Percentiles rank a stretch among this genome's conserved stretches.
These are phyloP conservation scores for Malassezia restricta DNA, from an alignment of 1,284 basidiomycete species.

Conservation along the genomic window DNA sequence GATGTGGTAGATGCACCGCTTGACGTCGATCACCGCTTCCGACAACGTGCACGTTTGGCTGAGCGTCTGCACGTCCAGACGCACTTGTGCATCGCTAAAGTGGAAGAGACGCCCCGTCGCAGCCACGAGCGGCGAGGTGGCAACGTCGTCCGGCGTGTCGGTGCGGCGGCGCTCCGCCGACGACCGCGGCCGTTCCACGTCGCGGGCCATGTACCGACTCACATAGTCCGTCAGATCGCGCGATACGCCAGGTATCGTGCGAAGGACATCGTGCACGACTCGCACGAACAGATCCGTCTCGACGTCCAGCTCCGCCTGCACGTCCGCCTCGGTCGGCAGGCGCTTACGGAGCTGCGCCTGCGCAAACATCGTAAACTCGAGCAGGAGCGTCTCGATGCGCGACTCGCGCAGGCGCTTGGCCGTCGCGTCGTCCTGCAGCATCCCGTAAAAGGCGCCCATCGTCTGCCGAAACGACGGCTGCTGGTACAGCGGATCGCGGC, in stretches of 20 bases:
- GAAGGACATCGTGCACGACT: slow-evolving; percentile 67
- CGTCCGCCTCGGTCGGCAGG: slow-evolving; percentile 58
- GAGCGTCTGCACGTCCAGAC: slow-evolving; percentile 63
- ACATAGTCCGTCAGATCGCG: slow-evolving; percentile 67
- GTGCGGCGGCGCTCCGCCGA: background rate
- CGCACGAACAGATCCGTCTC: slow-evolving; percentile 78
- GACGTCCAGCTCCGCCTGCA: slow-evolving; percentile 82
- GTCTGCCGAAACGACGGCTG: slow-evolving; percentile 34
- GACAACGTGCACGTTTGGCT: slow-evolving; percentile 60
- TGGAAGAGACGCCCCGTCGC: slow-evolving; percentile 65
- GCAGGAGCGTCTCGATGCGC: slow-evolving; percentile 86
- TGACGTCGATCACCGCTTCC: slow-evolving; percentile 38
- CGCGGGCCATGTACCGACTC: slow-evolving; percentile 48
- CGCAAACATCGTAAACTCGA: slow-evolving; percentile 80
- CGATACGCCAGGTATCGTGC: slow-evolving; percentile 48
- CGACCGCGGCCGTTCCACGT: background rate
- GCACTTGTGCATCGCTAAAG: slow-evolving; percentile 57
- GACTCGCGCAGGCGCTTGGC: slow-evolving; percentile 67
- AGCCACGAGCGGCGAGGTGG: slow-evolving; percentile 40
- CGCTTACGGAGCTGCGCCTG: slow-evolving; percentile 54
- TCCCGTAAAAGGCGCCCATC: slow-evolving; percentile 39
- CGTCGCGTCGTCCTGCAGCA: slow-evolving; percentile 32
- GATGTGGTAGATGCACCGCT: slow-evolving; percentile 84
- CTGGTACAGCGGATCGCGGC: slow-evolving; percentile 33
- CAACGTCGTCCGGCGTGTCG: slow-evolving; percentile 12